Conservation (phyloP, 2,329 filamentous ascomycete species). For the Stagonosporopsis rhizophila region DNA sequence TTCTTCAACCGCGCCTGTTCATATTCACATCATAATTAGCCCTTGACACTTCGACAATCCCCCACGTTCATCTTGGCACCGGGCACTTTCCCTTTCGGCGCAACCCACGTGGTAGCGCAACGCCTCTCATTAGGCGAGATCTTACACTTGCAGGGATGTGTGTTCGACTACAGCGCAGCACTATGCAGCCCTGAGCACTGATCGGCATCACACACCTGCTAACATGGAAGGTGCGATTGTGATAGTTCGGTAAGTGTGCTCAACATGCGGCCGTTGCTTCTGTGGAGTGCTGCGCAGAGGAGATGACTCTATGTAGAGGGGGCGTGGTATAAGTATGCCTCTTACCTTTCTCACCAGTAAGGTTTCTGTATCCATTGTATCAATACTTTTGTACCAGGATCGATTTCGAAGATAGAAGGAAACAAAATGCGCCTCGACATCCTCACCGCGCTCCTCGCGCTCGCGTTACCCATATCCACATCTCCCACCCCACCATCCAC, state of each 20-base stretch:
- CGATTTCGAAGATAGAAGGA: not conserved
- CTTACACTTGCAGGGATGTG: constrained; percentile 6
- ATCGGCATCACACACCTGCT: not conserved
- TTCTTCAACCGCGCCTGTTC: no score
- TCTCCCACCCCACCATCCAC: not conserved
- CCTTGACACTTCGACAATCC: not conserved
- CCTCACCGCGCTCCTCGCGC: not conserved
- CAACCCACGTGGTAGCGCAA: constrained; percentile 5
- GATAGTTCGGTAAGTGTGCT: not conserved
- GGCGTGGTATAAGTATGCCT: no score
- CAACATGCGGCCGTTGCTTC: not conserved
- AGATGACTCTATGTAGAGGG: no score
- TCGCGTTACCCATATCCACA: not conserved
- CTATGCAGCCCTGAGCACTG: not conserved
- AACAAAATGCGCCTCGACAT: not conserved
- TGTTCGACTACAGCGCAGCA: not conserved
- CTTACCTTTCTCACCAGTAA: no score
- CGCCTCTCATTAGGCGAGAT: constrained; percentile 16
- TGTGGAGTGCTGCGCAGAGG: not conserved
- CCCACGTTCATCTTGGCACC: constrained; percentile 1
- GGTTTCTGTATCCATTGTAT: no score
- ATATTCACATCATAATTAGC: no score
- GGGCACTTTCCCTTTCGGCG: no score
- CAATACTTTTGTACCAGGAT: no score
- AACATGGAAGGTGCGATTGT: not conserved